A percentile compares a stretch with the other conserved stretches of the same genome.
phyloP scores from a whole-genome alignment of 179 eudicot species.

The Beta macrorhiza region DNA sequence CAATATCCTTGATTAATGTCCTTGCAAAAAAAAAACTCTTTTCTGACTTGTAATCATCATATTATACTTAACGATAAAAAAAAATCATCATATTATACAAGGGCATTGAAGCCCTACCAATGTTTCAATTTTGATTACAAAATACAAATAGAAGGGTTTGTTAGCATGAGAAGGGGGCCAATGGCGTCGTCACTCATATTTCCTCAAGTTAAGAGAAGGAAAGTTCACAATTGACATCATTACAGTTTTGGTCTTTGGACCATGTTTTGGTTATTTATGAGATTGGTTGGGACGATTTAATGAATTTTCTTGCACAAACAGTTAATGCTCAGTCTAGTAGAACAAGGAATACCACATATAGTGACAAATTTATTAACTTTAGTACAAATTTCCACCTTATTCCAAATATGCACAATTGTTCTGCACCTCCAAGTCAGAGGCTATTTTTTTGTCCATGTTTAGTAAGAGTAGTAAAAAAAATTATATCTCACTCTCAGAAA shows the following conservation, averaged over 20 bases:
- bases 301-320: slow-evolving; percentile 28
- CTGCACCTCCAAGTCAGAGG: not conserved
- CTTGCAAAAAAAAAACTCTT: not conserved
- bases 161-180: not conserved
- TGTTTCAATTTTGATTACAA: slow-evolving; percentile 6
- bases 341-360: slow-evolving; percentile 33
- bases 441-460: slow-evolving; percentile 11
- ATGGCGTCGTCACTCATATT: not conserved
- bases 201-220: not conserved
- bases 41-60: too few relatives aligned
- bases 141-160: not conserved
- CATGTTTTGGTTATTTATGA: slow-evolving; percentile 15
- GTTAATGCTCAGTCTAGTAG: slow-evolving; percentile 20
- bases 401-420: slow-evolving; percentile 10
- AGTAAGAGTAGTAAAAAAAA: not conserved
- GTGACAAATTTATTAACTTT: slow-evolving; percentile 32
- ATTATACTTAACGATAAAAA: too few relatives aligned
- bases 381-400: slow-evolving; percentile 16
- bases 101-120: not conserved
- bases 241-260: slow-evolving; percentile 7
- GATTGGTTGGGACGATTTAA: slow-evolving; percentile 13
- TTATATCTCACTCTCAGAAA: not conserved
- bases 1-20: not conserved
- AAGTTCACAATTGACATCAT: slow-evolving; percentile 18
- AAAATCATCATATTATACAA: too few relatives aligned